Percentiles rank a stretch among this genome's conserved stretches.
Conservation (phyloP, 1,284 basidiomycete species). For the Melampsora americana region DNA sequence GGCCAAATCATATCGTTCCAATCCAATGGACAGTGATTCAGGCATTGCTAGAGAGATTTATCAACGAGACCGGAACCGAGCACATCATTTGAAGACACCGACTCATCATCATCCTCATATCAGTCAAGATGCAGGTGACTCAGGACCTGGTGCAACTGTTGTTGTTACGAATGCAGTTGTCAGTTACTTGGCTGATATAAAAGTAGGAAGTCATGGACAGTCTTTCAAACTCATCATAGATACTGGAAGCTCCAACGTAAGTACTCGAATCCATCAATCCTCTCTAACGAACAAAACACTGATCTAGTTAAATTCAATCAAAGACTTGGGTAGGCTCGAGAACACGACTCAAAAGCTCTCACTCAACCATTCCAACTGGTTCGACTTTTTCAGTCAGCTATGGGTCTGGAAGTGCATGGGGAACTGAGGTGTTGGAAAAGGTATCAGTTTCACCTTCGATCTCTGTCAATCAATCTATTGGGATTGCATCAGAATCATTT, state of each 20-base stretch:
- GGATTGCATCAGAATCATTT: slow-evolving; percentile 57
- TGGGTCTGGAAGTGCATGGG: slow-evolving; percentile 1
- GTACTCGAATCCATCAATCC: not conserved
- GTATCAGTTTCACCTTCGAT: not conserved
- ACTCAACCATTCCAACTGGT: not conserved
- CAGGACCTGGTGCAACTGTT: not conserved
- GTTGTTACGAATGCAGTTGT: slow-evolving; percentile 1
- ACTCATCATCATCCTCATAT: not conserved
- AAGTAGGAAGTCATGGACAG: not conserved
- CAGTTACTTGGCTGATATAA: not conserved
- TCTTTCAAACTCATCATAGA: slow-evolving; percentile 4
- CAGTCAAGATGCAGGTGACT: not conserved
- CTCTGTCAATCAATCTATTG: slow-evolving; percentile 59
- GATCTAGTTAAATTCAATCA: no score
- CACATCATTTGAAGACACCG: not conserved
- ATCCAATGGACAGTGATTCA: no score
- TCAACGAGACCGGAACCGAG: slow-evolving; percentile 3
- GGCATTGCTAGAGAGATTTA: not conserved
- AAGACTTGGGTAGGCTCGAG: slow-evolving; percentile 3
- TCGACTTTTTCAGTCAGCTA: not conserved
- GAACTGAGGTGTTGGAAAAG: not conserved
- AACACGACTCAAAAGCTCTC: not conserved
- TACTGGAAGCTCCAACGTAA: slow-evolving; percentile 4
- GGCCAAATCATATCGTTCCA: not conserved
- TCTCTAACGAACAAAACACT: no score